Conservation (phyloP, 2,329 filamentous ascomycete species). For the Fusarium sp. region DNA sequence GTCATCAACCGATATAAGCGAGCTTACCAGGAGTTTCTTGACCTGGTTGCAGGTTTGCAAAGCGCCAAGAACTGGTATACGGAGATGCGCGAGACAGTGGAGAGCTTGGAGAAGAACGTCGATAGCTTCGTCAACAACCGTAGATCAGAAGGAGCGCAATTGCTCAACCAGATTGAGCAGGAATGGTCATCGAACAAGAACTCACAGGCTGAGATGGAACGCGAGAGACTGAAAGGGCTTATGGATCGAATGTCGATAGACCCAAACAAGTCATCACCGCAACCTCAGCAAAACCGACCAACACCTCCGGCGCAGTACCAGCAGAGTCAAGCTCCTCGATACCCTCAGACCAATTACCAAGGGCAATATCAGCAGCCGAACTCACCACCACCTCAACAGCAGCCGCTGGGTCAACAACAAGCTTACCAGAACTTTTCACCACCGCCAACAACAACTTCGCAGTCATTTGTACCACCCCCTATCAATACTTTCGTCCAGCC, state of each 20-base stretch:
- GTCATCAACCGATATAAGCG: conserved; percentile 91
- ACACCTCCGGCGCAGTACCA: conserved; percentile 33
- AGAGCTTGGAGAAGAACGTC: conserved; percentile 93
- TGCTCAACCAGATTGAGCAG: conserved; percentile 89
- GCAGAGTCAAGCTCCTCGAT: conserved; percentile 57
- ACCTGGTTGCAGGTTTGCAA: conserved; percentile 85
- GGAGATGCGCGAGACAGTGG: conserved; percentile 95
- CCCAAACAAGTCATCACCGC: conserved; percentile 56
- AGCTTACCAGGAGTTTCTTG: conserved; percentile 91
- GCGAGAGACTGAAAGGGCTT: conserved; percentile 85
- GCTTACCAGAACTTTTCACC: conserved; percentile 57
- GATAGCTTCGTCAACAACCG: conserved; percentile 97
- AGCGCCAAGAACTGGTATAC: conserved; percentile 93
- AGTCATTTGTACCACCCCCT: conserved; percentile 52
- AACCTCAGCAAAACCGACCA: conserved; percentile 54
- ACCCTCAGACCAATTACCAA: conserved; percentile 65
- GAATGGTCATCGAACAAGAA: conserved; percentile 72
- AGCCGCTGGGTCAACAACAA: conserved; percentile 55
- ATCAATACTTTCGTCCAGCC: conserved; percentile 62
- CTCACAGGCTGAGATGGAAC: conserved; percentile 80
- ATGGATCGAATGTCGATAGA: conserved; percentile 98
- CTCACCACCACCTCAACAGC: conserved; percentile 60
- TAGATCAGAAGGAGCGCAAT: conserved; percentile 87
- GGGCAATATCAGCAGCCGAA: conserved; percentile 69
- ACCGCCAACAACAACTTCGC: conserved; percentile 33